Evolutionary conservation across 768 basidiomycete species (phyloP).

Genomic region (Phanerochaete sordida): DNA sequence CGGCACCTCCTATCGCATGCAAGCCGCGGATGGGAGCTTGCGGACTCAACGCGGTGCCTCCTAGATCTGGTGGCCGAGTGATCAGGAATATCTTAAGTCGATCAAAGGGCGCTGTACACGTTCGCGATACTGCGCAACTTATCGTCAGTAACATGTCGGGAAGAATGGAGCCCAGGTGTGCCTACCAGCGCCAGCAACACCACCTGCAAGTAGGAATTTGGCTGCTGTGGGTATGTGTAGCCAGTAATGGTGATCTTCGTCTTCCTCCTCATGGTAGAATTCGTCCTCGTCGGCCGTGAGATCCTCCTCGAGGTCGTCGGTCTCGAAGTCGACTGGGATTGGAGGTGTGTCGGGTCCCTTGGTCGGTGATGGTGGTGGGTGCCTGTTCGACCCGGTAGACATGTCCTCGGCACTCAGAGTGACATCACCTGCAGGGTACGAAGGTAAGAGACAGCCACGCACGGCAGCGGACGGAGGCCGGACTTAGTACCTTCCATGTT

Average conservation of each 20-base stretch:
- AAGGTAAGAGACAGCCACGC: not conserved
- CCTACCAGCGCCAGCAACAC: conserved; percentile 90
- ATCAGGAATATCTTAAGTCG: conserved; percentile 95
- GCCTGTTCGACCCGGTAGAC: conserved; percentile 24
- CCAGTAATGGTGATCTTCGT: conserved; percentile 57
- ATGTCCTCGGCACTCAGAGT: conserved; percentile 75
- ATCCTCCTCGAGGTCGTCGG: conserved; percentile 28
- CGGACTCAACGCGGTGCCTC: conserved; percentile 44
- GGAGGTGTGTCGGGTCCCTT: conserved; percentile 8
- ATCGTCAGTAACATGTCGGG: not conserved
- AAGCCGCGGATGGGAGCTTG: conserved; percentile 48
- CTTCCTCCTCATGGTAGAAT: conserved; percentile 42
- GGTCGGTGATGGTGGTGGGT: conserved; percentile 7
- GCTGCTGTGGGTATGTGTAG: conserved; percentile 71
- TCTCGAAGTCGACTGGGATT: conserved; percentile 23
- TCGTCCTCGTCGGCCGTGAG: conserved; percentile 39
- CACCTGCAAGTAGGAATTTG: conserved; percentile 91
- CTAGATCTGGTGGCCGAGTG: conserved; percentile 76
- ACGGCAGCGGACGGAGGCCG: not conserved
- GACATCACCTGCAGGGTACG: conserved; percentile 57
- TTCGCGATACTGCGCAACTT: conserved; percentile 72
- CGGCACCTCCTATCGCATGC: conserved; percentile 66
- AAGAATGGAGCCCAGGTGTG: conserved; percentile 1
- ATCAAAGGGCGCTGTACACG: conserved; percentile 97
- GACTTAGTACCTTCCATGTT: conserved; percentile 78